Base-by-base conservation (phyloP, 768 basidiomycete species). In the Boletus barrowsii region DNA sequence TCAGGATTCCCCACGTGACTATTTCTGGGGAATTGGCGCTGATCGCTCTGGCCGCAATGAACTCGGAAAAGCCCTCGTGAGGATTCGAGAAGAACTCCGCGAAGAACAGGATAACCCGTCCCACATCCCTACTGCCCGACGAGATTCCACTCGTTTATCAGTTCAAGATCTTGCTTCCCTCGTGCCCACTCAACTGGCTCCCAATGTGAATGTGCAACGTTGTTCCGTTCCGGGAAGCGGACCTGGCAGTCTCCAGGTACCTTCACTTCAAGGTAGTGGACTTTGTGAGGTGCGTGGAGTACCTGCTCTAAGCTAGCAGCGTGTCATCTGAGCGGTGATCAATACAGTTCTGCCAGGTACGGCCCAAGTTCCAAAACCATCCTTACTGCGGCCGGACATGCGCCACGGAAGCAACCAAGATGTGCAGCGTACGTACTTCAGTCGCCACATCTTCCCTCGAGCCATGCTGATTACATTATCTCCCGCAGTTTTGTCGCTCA, bases 11-110 rank as follows among this genome's bases (percentile, higher is more conserved):
- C 83, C 84, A 54, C 84, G 82, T 58, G 88, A 90, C 67, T 75
- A 85, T 39, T 88, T 88, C 69, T 90, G 88, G 87, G 88, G 88
- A n/a, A 69, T 83, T 56, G 88, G 88, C 6, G 74, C 79, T 37
- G 84, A 90, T 66, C 72, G 78, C 26, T 72, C 76, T 61, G 88
- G 88, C 20, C 80, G 82, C 39, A 90, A 90, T 58, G 86, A 90
- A 66, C 79, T 90, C 32, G 88, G 88, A 40, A 87, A 84, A 65
- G 82, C 84, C 11, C 76, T 89, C 11, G 79, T 82, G 59, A 79
- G 84, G 58, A 71, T 90, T 59, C 75, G 88, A 56, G 69, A 73
- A 44, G 79, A 77, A 65, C 70, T 87, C 49, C 82, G 80, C 64
- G 60, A 59, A 20, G 70, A 67, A 54, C 66, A 55, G 36, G 40